These are phyloP conservation scores for Byssoonygena ceratinophila DNA, from an alignment of 2,329 filamentous ascomycete species.

Conservation along the genomic window DNA sequence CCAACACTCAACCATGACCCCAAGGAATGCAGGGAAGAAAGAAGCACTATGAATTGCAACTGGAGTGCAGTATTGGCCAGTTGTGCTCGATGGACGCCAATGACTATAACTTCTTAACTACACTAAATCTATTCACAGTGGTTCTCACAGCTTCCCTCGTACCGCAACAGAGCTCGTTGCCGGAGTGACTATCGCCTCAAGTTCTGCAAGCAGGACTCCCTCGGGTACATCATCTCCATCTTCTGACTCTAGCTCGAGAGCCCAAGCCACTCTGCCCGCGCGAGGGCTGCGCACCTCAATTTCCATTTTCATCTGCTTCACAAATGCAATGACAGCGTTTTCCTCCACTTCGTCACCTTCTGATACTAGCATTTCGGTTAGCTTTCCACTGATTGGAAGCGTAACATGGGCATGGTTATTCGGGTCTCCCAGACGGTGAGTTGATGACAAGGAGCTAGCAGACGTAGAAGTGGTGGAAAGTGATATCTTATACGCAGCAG, in stretches of 20 bases:
- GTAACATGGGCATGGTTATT: conserved; percentile 44
- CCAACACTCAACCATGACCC: too few species aligned
- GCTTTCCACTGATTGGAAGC: conserved; percentile 48
- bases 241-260: conserved; percentile 41
- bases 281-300: conserved; percentile 48
- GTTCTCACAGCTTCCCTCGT: conserved; percentile 24
- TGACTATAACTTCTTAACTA: neutral
- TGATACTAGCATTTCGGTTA: conserved; percentile 50
- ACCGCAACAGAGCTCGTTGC: conserved; percentile 16
- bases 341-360: conserved; percentile 41
- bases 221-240: conserved; percentile 46
- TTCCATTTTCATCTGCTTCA: conserved; percentile 62
- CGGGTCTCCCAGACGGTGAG: conserved; percentile 42
- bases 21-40: too few species aligned
- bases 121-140: neutral
- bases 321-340: conserved; percentile 47
- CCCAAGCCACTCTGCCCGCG: conserved; percentile 42
- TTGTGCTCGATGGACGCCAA: too few species aligned
- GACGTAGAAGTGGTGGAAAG: conserved; percentile 39
- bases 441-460: conserved; percentile 31
- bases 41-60: too few species aligned
- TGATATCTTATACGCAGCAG: conserved; percentile 38
- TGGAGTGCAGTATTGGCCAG: too few species aligned
- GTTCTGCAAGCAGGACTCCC: conserved; percentile 43
- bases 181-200: conserved; percentile 28